These are phyloP conservation scores for Colletotrichum gigasporum DNA, from an alignment of 2,329 filamentous ascomycete species.

Conservation along the genomic window DNA sequence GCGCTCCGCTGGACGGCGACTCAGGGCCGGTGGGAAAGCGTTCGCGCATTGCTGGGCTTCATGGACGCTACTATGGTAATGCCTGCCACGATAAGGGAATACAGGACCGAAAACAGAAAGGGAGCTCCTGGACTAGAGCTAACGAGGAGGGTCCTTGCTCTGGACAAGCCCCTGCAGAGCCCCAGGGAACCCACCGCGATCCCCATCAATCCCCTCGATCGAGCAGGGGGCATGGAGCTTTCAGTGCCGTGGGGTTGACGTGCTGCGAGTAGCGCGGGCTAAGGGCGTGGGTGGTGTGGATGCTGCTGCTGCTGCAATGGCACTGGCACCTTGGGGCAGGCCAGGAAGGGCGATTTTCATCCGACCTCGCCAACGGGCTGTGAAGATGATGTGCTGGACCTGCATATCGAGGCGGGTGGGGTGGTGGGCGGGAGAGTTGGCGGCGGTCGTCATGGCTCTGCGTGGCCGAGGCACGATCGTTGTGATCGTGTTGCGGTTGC, in stretches of 20 bases:
- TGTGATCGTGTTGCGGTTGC: no score
- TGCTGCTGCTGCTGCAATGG: not conserved
- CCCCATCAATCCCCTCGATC: slow-evolving; percentile 31
- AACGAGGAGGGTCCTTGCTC: slow-evolving; percentile 21
- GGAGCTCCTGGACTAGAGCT: slow-evolving; percentile 22
- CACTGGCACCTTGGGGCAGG: not conserved
- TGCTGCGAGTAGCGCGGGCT: slow-evolving; percentile 19
- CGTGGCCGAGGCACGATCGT: no score
- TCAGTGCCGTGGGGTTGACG: slow-evolving; percentile 30
- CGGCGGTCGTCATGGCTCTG: slow-evolving; percentile 9
- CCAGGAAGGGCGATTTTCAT: slow-evolving; percentile 1
- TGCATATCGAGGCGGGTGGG: slow-evolving; percentile 6
- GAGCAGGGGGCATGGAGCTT: slow-evolving; percentile 25
- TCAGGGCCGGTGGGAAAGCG: slow-evolving; percentile 13
- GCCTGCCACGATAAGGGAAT: slow-evolving; percentile 22
- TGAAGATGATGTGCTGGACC: slow-evolving; percentile 15
- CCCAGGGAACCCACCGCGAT: slow-evolving; percentile 32
- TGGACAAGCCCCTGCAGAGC: slow-evolving; percentile 26
- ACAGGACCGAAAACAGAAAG: slow-evolving; percentile 10
- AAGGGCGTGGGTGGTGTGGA: not conserved
- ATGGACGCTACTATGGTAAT: slow-evolving; percentile 19
- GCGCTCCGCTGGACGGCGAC: slow-evolving; percentile 8
- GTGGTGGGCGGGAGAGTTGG: slow-evolving; percentile 10
- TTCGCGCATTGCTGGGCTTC: slow-evolving; percentile 24
- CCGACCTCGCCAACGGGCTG: slow-evolving; percentile 17